Evolutionary conservation across 768 basidiomycete species (phyloP).

Genomic region (Brasilioporus rufonigricans): DNA sequence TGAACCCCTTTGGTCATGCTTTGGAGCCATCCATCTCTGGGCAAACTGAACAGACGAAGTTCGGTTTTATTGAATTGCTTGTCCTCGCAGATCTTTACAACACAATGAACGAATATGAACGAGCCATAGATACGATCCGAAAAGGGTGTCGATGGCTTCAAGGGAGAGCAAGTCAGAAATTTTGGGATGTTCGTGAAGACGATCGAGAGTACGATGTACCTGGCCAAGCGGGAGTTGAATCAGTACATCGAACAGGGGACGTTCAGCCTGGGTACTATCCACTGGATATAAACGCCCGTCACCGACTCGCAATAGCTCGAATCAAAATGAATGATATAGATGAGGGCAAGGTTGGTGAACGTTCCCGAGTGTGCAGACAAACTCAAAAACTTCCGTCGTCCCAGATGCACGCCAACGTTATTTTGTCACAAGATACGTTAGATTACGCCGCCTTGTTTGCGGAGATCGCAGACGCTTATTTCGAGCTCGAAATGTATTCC

Average conservation of each 20-base stretch:
- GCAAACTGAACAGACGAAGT: slow-evolving; percentile 11
- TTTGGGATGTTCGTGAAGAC: slow-evolving; percentile 82
- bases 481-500: slow-evolving; percentile 62
- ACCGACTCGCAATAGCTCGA: slow-evolving; percentile 79
- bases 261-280: slow-evolving; percentile 49
- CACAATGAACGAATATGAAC: slow-evolving; percentile 61
- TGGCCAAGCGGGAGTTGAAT: slow-evolving; percentile 51
- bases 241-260: slow-evolving; percentile 40
- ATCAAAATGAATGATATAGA: slow-evolving; percentile 75
- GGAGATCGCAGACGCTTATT: slow-evolving; percentile 85
- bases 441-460: slow-evolving; percentile 78
- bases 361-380: neutral
- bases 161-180: slow-evolving; percentile 64
- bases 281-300: slow-evolving; percentile 48
- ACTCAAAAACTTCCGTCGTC: neutral
- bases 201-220: slow-evolving; percentile 78
- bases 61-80: slow-evolving; percentile 59
- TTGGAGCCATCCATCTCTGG: slow-evolving; percentile 17
- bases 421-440: slow-evolving; percentile 67
- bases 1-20: slow-evolving; percentile 43
- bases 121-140: slow-evolving; percentile 66
- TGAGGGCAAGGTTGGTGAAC: slow-evolving; percentile 70
- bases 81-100: slow-evolving; percentile 85
- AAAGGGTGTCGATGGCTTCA: slow-evolving; percentile 90
- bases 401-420: slow-evolving; percentile 74